Evolutionary conservation across 2,329 filamentous ascomycete species (phyloP).

Genomic region (Colletotrichum spaethianum): DNA sequence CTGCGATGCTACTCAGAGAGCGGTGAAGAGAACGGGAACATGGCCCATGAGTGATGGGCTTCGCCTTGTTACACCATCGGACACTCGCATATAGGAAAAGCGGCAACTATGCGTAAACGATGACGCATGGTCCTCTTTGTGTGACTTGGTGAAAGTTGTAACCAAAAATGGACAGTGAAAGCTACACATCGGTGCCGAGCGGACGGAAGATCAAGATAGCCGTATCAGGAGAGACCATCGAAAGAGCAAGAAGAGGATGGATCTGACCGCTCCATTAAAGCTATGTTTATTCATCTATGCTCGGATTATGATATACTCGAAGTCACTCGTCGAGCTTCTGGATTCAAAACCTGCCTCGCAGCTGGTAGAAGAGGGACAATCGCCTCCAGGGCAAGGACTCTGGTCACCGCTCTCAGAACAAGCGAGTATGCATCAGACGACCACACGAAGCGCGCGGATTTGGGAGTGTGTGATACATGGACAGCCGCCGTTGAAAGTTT

Average conservation of each 20-base stretch:
- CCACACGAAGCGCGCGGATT: neutral
- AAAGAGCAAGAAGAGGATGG: neutral
- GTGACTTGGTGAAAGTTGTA: conserved; percentile 1
- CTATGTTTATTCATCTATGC: neutral
- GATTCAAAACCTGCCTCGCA: neutral
- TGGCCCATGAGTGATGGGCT: neutral
- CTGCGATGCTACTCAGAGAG: neutral
- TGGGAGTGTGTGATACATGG: conserved; percentile 7
- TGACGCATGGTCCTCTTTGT: neutral
- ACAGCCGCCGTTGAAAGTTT: conserved; percentile 9
- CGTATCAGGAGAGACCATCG: neutral
- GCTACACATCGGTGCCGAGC: neutral
- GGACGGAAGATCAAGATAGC: neutral
- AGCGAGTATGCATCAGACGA: neutral
- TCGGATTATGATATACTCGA: conserved; percentile 2
- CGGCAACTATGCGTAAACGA: conserved; percentile 25
- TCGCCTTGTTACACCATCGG: conserved; percentile 11
- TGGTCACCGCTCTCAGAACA: neutral
- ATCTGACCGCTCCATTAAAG: conserved; percentile 2
- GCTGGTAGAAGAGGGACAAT: neutral
- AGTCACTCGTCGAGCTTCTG: conserved; percentile 16
- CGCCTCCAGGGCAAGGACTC: neutral
- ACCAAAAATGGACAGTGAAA: neutral
- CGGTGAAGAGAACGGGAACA: conserved; percentile 14
- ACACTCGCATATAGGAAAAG: conserved; percentile 15